These are phyloP conservation scores for Stereocaulon alpinum DNA, from an alignment of 495 filamentous ascomycete genomes.

Conservation along the genomic window DNA sequence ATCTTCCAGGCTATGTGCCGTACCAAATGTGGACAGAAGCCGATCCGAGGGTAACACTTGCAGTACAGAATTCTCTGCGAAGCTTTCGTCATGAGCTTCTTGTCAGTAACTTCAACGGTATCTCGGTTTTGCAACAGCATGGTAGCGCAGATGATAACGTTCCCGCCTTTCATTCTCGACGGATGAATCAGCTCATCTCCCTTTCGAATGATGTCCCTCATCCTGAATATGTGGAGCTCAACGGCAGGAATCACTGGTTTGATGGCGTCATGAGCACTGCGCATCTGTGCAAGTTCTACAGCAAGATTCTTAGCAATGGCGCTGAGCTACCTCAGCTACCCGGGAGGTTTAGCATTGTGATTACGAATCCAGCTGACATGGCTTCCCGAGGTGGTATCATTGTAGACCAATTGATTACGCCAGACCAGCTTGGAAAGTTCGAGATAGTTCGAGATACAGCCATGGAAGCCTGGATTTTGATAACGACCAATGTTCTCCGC, in stretches of 20 bases:
- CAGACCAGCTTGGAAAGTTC: constrained; percentile 37
- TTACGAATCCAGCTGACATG: constrained; percentile 41
- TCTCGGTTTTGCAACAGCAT: constrained; percentile 48
- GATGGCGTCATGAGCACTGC: constrained; percentile 38
- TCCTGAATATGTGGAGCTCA: constrained; percentile 38
- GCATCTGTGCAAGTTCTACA: constrained; percentile 36
- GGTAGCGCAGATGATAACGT: constrained; percentile 49
- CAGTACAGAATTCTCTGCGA: constrained; percentile 37
- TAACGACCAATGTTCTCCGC: constrained; percentile 32
- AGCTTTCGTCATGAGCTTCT: constrained; percentile 48
- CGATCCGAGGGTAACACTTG: constrained; percentile 36
- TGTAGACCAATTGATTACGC: constrained; percentile 36
- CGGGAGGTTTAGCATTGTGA: constrained; percentile 34
- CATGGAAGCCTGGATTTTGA: constrained; percentile 25
- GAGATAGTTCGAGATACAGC: constrained; percentile 21
- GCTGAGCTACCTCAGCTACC: constrained; percentile 17
- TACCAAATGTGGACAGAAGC: constrained; percentile 45
- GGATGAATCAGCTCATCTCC: constrained; percentile 38
- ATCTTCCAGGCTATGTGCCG: constrained; percentile 43
- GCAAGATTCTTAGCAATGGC: constrained; percentile 12
- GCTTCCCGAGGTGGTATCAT: constrained; percentile 39
- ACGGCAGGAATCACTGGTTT: constrained; percentile 43
- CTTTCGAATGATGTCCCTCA: constrained; percentile 32
- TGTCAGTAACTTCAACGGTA: constrained; percentile 39
- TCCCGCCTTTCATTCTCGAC: constrained; percentile 45